These are phyloP conservation scores for Diophrys appendiculata DNA, from an alignment of 73 alveolate genomes.

Conservation along the genomic window DNA sequence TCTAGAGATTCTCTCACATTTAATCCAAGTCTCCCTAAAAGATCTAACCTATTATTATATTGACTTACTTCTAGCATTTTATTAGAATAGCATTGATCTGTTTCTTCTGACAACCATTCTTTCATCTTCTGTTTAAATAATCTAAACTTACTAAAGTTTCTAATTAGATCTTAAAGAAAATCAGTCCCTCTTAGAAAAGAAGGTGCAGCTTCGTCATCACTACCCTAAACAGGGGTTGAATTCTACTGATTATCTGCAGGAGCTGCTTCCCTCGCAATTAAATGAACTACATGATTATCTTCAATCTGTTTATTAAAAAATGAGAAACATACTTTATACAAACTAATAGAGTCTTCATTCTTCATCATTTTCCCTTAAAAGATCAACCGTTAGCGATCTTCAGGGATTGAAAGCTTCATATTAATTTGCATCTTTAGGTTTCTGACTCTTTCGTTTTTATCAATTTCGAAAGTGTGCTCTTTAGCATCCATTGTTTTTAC, in stretches of 20 bases:
- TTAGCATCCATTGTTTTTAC: conserved; percentile 49
- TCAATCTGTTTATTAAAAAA: conserved; percentile 56
- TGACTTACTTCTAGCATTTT: conserved; percentile 67
- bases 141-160: conserved; percentile 69
- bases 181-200: conserved; percentile 22
- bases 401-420: conserved; percentile 68
- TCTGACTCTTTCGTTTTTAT: conserved; percentile 20
- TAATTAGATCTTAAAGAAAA: conserved; percentile 65
- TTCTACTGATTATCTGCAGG: too few species aligned
- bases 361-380: conserved; percentile 81
- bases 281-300: conserved; percentile 84
- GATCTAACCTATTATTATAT: background rate
- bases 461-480: conserved; percentile 16
- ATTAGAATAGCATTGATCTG: conserved; percentile 69
- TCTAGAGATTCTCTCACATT: conserved; percentile 63
- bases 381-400: conserved; percentile 69
- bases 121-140: conserved; percentile 66
- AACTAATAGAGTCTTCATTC: conserved; percentile 61
- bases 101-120: conserved; percentile 72
- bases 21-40: conserved; percentile 51
- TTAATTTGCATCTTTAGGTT: conserved; percentile 36
- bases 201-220: conserved; percentile 38
- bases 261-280: conserved; percentile 68
- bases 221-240: conserved; percentile 58
- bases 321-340: conserved; percentile 33